Base-by-base conservation (phyloP, 257 asterid species). In the Nemophila menziesii region DNA sequence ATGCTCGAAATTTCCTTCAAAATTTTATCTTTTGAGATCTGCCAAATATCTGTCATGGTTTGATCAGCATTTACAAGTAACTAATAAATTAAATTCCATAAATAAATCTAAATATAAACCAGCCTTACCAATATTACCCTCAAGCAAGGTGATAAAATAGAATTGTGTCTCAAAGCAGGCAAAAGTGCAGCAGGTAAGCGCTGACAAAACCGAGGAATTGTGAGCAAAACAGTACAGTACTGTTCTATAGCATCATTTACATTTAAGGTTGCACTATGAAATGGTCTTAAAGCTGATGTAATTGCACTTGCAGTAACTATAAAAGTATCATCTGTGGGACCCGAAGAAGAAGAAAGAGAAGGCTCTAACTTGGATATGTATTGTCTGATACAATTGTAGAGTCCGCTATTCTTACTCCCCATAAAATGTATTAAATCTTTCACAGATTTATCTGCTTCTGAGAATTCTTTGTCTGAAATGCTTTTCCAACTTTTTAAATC, bases 1-100 rank as follows among this genome's bases (percentile, higher is more conserved):
- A 66, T 49, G 58, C 64, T 74, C 41, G 77, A 58, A 39, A 83
- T 51, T 58, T 78, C 76, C 70, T 73, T 66, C 58, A 76, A 63
- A 71, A 78, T 66, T 76, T 67, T 68, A 77, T 80, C 94, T 64
- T 64, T 84, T 33, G 78, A 74, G 52, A 74, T 67, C 98, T 89
- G 95, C 67, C 90, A 80, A n/a, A 71, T 84, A 89, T 77, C 98
- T 84, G 93, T 75, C 89, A 80, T 64, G 58, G 82, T 78, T 66
- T 71, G 80, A 84, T 89, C 75, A 89, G 73, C 54, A 55, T 48
- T 24, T 43, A 29, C 3, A 19, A 49, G 40, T 49, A 55, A 41
- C 58, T 52, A 57, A 33, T 37, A 54, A 14, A 40, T 43, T 41
- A 24, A 33, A 22, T 41, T 17, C 48, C 23, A 50, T 16, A 55